Percentiles rank a stretch among this genome's conserved stretches.
These are phyloP conservation scores for Mediolabrus comicus DNA, from an alignment of 108 stramenopile genomes.

Conservation along the genomic window DNA sequence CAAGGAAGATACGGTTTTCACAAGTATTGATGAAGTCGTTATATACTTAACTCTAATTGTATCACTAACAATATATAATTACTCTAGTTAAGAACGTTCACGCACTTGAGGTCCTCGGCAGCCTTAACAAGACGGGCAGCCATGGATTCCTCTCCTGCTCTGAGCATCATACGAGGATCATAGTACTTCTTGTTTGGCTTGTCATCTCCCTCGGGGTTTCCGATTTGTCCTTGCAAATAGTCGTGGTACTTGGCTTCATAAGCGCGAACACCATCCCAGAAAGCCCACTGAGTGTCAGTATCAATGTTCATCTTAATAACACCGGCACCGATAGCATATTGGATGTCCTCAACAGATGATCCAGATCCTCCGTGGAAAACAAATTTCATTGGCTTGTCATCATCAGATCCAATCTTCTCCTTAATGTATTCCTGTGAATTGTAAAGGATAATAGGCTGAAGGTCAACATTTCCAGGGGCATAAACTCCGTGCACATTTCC, in stretches of 20 bases:
- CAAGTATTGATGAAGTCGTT: too few species aligned
- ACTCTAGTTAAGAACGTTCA: conserved; percentile 86
- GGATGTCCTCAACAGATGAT: conserved; percentile 89
- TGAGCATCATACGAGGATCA: conserved; percentile 90
- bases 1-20: too few species aligned
- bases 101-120: conserved; percentile 90
- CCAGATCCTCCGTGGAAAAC: conserved; percentile 98
- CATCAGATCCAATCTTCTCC: conserved; percentile 88
- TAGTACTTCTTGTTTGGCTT: conserved; percentile 99
- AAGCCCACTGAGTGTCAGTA: conserved; percentile 97
- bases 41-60: neutral
- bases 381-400: conserved; percentile 92
- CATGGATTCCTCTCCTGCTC: conserved; percentile 93
- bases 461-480: conserved; percentile 94
- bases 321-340: conserved; percentile 87
- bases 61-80: conserved; percentile 7
- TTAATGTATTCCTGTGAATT: conserved; percentile 90
- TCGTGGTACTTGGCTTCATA: conserved; percentile 92
- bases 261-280: conserved; percentile 89
- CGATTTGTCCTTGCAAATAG: conserved; percentile 95
- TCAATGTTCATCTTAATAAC: conserved; percentile 99
- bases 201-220: conserved; percentile 93
- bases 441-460: conserved; percentile 90
- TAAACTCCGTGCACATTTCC: conserved; percentile 97
- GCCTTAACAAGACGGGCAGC: conserved; percentile 86